A percentile compares a stretch with the other conserved stretches of the same genome.
These are phyloP conservation scores for Diaporthe vexans DNA, from an alignment of 2,329 filamentous ascomycete species.

Conservation along the genomic window DNA sequence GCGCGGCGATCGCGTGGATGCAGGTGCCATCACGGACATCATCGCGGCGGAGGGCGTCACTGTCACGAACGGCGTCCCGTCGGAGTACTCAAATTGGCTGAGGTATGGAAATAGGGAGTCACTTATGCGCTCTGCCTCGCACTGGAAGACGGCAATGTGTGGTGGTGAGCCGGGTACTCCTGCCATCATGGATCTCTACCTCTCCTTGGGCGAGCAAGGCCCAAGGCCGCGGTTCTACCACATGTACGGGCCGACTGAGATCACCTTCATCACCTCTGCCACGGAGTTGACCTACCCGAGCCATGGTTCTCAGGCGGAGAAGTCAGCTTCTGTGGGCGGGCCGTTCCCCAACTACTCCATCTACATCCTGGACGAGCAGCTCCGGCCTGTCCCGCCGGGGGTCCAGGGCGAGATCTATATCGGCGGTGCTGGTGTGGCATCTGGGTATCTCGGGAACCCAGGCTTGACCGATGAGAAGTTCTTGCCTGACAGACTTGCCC, in stretches of 20 bases:
- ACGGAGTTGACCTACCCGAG: not conserved
- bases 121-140: constrained; percentile 7
- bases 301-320: not conserved
- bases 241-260: constrained; percentile 43
- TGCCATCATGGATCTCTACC: not conserved
- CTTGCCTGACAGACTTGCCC: constrained; percentile 25
- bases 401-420: constrained; percentile 57
- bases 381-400: constrained; percentile 49
- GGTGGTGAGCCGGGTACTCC: constrained; percentile 3
- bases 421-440: constrained; percentile 55
- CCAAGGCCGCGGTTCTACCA: constrained; percentile 34
- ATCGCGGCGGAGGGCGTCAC: constrained; percentile 51
- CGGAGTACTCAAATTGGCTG: constrained; percentile 53
- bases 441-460: constrained; percentile 54
- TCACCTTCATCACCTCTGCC: not conserved
- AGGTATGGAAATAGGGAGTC: constrained; percentile 37
- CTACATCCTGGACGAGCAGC: constrained; percentile 57
- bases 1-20: constrained; percentile 49
- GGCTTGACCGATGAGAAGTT: constrained; percentile 40
- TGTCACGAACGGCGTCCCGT: constrained; percentile 53
- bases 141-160: constrained; percentile 13
- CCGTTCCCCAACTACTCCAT: constrained; percentile 51
- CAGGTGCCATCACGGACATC: constrained; percentile 49
- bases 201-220: not conserved
- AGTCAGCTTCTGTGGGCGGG: not conserved